Evolutionary conservation across 2,329 filamentous ascomycete species (phyloP).

Genomic region (Arthrobotrys megalospora): DNA sequence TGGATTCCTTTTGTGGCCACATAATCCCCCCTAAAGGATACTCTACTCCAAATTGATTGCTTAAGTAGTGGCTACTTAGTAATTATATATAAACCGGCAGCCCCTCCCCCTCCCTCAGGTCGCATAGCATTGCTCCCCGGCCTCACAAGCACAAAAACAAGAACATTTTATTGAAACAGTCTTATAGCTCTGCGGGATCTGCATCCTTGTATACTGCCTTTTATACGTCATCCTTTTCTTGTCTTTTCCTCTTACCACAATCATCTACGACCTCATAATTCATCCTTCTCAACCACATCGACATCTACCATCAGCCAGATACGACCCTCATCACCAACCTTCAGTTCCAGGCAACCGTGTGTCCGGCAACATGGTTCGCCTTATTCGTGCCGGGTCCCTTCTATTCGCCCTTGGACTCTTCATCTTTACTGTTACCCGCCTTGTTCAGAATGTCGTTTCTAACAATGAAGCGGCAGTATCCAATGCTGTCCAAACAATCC

Average conservation of each 20-base stretch:
- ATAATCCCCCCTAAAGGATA: background rate
- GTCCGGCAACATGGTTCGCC: constrained; percentile 61
- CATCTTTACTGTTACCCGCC: constrained; percentile 23
- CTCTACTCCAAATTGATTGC: too few relatives aligned
- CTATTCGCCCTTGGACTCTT: constrained; percentile 43
- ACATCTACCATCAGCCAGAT: background rate
- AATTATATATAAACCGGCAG: constrained; percentile 11
- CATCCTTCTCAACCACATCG: background rate
- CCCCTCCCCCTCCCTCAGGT: background rate
- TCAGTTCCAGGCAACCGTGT: constrained; percentile 51
- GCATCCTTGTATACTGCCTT: background rate
- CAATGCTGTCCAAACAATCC: constrained; percentile 67
- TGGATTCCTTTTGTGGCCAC: background rate
- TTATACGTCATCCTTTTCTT: constrained; percentile 13
- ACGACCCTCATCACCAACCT: background rate
- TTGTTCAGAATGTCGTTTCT: constrained; percentile 36
- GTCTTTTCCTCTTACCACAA: background rate
- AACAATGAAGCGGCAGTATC: constrained; percentile 40
- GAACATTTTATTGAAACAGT: constrained; percentile 1
- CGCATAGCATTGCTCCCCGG: constrained; percentile 6
- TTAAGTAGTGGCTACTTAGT: too few relatives aligned
- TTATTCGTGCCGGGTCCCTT: constrained; percentile 57
- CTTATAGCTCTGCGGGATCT: constrained; percentile 6
- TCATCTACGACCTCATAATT: background rate
- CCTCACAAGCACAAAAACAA: constrained; percentile 1